phyloP scores from a whole-genome alignment of 768 basidiomycete species.

The Paxillus ammoniavirescens region DNA sequence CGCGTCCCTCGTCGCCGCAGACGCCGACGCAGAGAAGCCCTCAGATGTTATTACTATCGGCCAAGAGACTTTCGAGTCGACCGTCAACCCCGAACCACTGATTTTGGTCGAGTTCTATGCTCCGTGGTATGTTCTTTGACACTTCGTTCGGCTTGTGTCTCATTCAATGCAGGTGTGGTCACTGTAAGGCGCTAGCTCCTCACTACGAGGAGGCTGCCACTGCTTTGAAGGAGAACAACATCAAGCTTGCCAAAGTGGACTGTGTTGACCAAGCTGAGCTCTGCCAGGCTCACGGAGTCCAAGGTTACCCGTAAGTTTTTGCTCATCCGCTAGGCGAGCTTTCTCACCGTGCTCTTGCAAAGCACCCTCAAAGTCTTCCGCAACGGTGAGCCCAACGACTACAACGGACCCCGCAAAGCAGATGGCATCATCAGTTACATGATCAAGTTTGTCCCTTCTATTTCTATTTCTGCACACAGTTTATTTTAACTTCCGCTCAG shows the following conservation, averaged over 20 bases:
- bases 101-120: conserved; percentile 96
- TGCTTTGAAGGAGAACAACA: conserved; percentile 81
- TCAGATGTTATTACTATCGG: conserved; percentile 86
- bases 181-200: conserved; percentile 94
- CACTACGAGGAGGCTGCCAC: conserved; percentile 95
- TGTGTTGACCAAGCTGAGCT: conserved; percentile 93
- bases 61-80: conserved; percentile 61
- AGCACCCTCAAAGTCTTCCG: conserved; percentile 93
- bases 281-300: conserved; percentile 83
- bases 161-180: conserved; percentile 70
- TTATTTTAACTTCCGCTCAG: conserved; percentile 34
- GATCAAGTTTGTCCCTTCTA: conserved; percentile 67
- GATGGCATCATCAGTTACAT: conserved; percentile 97
- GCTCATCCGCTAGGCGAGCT: not conserved
- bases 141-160: not conserved
- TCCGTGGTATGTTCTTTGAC: conserved; percentile 56
- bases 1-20: conserved; percentile 53
- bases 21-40: conserved; percentile 30
- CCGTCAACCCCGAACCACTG: conserved; percentile 64
- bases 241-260: conserved; percentile 95
- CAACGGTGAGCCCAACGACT: conserved; percentile 76
- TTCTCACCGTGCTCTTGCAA: not conserved
- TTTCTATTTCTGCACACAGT: not conserved
- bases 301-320: conserved; percentile 86
- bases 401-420: conserved; percentile 85